A percentile compares a stretch with the other conserved stretches of the same genome.
Evolutionary conservation across 164 flowering plant species (phyloP).

Genomic region (Piper longum): DNA sequence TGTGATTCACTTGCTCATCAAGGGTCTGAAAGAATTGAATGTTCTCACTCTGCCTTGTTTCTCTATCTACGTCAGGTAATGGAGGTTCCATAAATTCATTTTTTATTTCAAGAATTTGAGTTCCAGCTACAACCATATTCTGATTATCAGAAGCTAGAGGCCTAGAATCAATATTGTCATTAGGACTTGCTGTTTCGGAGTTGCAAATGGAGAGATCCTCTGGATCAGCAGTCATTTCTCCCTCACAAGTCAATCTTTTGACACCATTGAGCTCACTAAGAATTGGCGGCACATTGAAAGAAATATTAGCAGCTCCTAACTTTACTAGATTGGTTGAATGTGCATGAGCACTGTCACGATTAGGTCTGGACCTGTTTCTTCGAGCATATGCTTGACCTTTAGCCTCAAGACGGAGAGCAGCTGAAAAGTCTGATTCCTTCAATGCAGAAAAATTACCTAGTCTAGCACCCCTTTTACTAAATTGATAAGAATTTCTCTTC

Average conservation of each 20-base stretch:
- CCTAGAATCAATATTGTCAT: slow-evolving; percentile 23
- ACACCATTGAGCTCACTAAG: slow-evolving; percentile 40
- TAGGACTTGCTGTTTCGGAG: slow-evolving; percentile 26
- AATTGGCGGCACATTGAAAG: slow-evolving; percentile 25
- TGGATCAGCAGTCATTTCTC: slow-evolving; percentile 24
- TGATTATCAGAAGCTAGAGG: slow-evolving; percentile 20
- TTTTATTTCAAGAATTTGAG: slow-evolving; percentile 14
- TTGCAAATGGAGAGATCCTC: slow-evolving; percentile 21
- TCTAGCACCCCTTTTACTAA: slow-evolving; percentile 30
- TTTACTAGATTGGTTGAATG: slow-evolving; percentile 33
- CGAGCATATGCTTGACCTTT: slow-evolving; percentile 63
- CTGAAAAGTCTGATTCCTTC: slow-evolving; percentile 68
- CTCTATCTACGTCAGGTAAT: slow-evolving; percentile 14
- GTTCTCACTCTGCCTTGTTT: slow-evolving; percentile 15
- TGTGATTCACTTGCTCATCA: slow-evolving; percentile 12
- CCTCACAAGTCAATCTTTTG: slow-evolving; percentile 29
- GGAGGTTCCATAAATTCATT: slow-evolving; percentile 11
- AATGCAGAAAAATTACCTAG: slow-evolving; percentile 45
- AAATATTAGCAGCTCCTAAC: slow-evolving; percentile 33
- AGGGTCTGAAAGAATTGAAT: slow-evolving; percentile 15
- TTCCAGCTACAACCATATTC: slow-evolving; percentile 30
- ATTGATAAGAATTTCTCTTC: slow-evolving; percentile 27
- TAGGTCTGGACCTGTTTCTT: slow-evolving; percentile 61
- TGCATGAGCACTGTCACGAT: slow-evolving; percentile 54
- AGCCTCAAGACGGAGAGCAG: slow-evolving; percentile 31